Evolutionary conservation across 768 basidiomycete genomes (phyloP).

Genomic region (Kwoniella sp.): DNA sequence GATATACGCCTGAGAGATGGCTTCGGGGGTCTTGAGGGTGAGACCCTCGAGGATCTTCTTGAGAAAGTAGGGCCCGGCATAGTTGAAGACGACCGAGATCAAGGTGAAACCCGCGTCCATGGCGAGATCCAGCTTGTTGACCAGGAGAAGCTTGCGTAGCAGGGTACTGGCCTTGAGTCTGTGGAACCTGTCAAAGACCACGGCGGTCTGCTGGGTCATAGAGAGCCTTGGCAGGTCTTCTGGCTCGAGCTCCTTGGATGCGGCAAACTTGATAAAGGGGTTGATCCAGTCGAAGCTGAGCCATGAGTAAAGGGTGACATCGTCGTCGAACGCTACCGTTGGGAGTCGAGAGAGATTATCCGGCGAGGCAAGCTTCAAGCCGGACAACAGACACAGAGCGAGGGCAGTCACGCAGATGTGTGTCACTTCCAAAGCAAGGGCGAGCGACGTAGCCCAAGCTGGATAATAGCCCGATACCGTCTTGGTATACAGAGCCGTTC

Average conservation of each 20-base stretch:
- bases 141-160: constrained; percentile 27
- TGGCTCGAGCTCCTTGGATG: constrained; percentile 35
- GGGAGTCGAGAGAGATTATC: constrained; percentile 31
- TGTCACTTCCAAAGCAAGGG: constrained; percentile 21
- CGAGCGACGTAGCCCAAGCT: constrained; percentile 22
- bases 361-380: constrained; percentile 30
- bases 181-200: constrained; percentile 35
- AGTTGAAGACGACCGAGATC: constrained; percentile 68
- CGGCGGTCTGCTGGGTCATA: constrained; percentile 31
- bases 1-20: constrained; percentile 63
- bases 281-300: constrained; percentile 46
- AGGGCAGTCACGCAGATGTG: constrained; percentile 17
- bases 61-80: constrained; percentile 77
- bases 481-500: constrained; percentile 22
- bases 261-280: constrained; percentile 36
- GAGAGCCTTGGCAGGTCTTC: constrained; percentile 44
- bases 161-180: constrained; percentile 24
- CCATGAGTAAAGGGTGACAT: constrained; percentile 40
- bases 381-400: constrained; percentile 21
- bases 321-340: constrained; percentile 34
- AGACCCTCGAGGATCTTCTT: constrained; percentile 55
- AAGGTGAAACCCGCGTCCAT: constrained; percentile 67
- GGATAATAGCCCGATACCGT: constrained; percentile 17
- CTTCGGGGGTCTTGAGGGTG: constrained; percentile 54
- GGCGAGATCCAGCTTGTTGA: constrained; percentile 49